Conservation (phyloP, 441 rosid species). For the Iberis amara region DNA sequence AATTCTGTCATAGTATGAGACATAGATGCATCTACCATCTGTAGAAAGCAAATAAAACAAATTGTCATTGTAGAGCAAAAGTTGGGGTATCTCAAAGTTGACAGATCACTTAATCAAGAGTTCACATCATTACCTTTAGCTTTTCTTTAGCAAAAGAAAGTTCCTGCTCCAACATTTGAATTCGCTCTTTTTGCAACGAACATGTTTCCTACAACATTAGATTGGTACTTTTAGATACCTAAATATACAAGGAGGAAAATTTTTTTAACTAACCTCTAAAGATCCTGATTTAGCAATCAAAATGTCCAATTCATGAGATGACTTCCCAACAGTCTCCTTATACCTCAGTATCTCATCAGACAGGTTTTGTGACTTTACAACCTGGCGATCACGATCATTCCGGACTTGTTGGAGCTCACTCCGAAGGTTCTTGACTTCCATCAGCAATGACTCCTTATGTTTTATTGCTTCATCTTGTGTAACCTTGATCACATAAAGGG, state of each 20-base stretch:
- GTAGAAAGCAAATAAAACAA: slow-evolving; percentile 11
- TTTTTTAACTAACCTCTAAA: slow-evolving; percentile 57
- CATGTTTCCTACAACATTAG: slow-evolving; percentile 62
- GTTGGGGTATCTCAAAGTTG: slow-evolving; percentile 8
- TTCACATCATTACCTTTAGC: slow-evolving; percentile 51
- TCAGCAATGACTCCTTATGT: slow-evolving; percentile 55
- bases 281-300: slow-evolving; percentile 56
- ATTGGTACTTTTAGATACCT: slow-evolving; percentile 13
- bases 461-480: slow-evolving; percentile 69
- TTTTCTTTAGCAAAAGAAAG: slow-evolving; percentile 72
- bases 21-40: slow-evolving; percentile 61
- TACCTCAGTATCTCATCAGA: slow-evolving; percentile 52
- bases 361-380: slow-evolving; percentile 48
- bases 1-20: slow-evolving; percentile 46
- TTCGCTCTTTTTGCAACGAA: slow-evolving; percentile 69
- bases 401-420: slow-evolving; percentile 78
- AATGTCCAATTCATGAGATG: slow-evolving; percentile 57
- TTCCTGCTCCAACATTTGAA: slow-evolving; percentile 54
- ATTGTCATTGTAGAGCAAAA: slow-evolving; percentile 5
- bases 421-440: slow-evolving; percentile 68
- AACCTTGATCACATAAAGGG: slow-evolving; percentile 37
- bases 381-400: slow-evolving; percentile 82
- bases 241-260: not conserved
- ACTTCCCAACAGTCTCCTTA: slow-evolving; percentile 74
- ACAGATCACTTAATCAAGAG: not conserved